phyloP scores from a whole-genome alignment of 768 basidiomycete genomes.

The Boletus vinaceobasis region DNA sequence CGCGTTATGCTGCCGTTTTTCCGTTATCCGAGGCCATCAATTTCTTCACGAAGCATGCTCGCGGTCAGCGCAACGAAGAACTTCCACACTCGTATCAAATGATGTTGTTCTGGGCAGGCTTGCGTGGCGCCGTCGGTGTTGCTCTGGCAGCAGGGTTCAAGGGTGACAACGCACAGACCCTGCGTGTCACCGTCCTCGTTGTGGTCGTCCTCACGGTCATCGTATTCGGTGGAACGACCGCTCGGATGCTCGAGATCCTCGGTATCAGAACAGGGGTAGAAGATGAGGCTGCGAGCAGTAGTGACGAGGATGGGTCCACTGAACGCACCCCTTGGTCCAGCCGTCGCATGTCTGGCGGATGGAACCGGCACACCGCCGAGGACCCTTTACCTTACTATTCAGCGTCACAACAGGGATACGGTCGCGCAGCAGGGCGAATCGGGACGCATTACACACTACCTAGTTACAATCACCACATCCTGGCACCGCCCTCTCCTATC shows the following conservation, averaged over 20 bases:
- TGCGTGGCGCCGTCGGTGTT: slow-evolving; percentile 96
- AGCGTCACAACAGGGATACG: slow-evolving; percentile 22
- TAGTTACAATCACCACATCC: slow-evolving; percentile 62
- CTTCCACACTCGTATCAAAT: slow-evolving; percentile 97
- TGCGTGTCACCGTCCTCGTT: slow-evolving; percentile 90
- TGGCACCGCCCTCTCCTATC: slow-evolving; percentile 20
- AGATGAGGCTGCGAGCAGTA: slow-evolving; percentile 71
- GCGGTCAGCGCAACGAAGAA: slow-evolving; percentile 85
- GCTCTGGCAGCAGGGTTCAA: slow-evolving; percentile 95
- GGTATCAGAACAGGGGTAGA: slow-evolving; percentile 95
- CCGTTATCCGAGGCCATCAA: slow-evolving; percentile 95
- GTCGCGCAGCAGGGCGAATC: slow-evolving; percentile 41
- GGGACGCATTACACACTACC: slow-evolving; percentile 55
- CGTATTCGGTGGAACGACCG: slow-evolving; percentile 95
- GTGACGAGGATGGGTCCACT: slow-evolving; percentile 45
- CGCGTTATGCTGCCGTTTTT: slow-evolving; percentile 94
- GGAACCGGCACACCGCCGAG: slow-evolving; percentile 42
- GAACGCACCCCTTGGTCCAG: slow-evolving; percentile 35
- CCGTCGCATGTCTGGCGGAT: slow-evolving; percentile 36
- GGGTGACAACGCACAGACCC: slow-evolving; percentile 86
- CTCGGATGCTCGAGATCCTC: slow-evolving; percentile 94
- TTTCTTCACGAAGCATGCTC: slow-evolving; percentile 78
- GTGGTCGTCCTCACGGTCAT: slow-evolving; percentile 95
- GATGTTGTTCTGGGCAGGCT: slow-evolving; percentile 99
- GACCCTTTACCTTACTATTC: slow-evolving; percentile 40